A percentile compares a stretch with the other conserved stretches of the same genome.
Conservation (phyloP, 805 yeast genomes). For the Kodamaea lidongshanica region DNA sequence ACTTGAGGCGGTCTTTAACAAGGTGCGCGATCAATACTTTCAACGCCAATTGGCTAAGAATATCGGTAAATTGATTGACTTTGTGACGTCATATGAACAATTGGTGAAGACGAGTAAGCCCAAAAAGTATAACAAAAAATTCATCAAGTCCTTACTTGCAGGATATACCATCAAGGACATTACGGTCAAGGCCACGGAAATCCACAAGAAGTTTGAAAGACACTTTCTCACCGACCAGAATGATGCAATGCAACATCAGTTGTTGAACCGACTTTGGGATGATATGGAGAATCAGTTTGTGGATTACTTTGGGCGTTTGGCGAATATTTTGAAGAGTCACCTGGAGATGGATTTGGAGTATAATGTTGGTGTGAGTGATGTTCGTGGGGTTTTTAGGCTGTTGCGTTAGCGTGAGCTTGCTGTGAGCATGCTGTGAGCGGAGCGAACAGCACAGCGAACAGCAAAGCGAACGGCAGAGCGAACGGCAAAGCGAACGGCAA, state of each 20-base stretch:
- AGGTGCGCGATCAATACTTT: conserved; percentile 28
- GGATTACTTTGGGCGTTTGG: conserved; percentile 48
- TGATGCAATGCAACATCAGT: conserved; percentile 43
- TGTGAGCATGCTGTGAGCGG: too few species aligned
- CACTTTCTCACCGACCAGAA: conserved; percentile 41
- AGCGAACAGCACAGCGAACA: too few species aligned
- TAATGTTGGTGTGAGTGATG: conserved; percentile 48
- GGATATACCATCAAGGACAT: conserved; percentile 58
- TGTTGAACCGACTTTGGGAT: conserved; percentile 62
- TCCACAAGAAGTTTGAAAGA: conserved; percentile 50
- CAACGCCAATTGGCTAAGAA: conserved; percentile 35
- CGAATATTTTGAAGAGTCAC: conserved; percentile 44
- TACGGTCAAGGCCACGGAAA: conserved; percentile 44
- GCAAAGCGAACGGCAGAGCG: too few species aligned
- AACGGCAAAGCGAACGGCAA: too few species aligned
- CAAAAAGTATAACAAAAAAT: conserved; percentile 57
- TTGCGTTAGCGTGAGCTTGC: too few species aligned
- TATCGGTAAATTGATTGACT: conserved; percentile 62
- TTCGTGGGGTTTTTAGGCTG: conserved; percentile 50
- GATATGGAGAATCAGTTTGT: conserved; percentile 62
- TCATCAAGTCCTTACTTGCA: conserved; percentile 50
- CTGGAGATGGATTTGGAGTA: conserved; percentile 50
- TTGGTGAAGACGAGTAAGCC: conserved; percentile 48
- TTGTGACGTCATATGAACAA: conserved; percentile 58
- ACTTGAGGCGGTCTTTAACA: conserved; percentile 23